phyloP scores from a whole-genome alignment of 2,329 filamentous ascomycete species.

The Exophiala viscosa region DNA sequence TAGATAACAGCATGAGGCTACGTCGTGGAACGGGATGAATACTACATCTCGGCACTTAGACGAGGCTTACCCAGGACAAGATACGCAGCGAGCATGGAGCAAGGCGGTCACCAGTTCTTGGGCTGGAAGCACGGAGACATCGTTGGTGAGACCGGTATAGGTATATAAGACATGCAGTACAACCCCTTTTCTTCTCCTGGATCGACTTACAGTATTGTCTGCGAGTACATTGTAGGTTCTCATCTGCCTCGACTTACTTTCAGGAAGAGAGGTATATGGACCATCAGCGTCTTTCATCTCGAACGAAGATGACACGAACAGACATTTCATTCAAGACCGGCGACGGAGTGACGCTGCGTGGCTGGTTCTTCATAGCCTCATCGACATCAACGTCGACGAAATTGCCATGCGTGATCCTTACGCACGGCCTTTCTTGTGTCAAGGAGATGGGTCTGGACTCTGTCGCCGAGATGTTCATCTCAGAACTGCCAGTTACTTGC shows the following conservation, averaged over 20 bases:
- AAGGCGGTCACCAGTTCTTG: no score
- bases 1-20: no score
- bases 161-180: no score
- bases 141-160: no score
- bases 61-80: no score
- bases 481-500: constrained; percentile 16
- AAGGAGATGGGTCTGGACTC: constrained; percentile 25
- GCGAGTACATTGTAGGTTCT: no score
- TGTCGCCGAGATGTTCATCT: constrained; percentile 16
- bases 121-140: no score
- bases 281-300: background rate
- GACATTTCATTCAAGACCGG: constrained; percentile 25
- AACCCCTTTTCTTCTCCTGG: no score
- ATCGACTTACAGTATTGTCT: no score
- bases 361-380: constrained; percentile 23
- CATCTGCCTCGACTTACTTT: background rate
- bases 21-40: no score
- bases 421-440: constrained; percentile 22
- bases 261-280: background rate
- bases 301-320: constrained; percentile 11
- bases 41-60: no score
- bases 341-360: constrained; percentile 25
- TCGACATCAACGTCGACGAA: background rate
- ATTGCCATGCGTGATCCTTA: constrained; percentile 24
- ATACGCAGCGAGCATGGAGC: no score